Base-by-base conservation (phyloP, 495 filamentous ascomycete species). In the Letharia columbiana region DNA sequence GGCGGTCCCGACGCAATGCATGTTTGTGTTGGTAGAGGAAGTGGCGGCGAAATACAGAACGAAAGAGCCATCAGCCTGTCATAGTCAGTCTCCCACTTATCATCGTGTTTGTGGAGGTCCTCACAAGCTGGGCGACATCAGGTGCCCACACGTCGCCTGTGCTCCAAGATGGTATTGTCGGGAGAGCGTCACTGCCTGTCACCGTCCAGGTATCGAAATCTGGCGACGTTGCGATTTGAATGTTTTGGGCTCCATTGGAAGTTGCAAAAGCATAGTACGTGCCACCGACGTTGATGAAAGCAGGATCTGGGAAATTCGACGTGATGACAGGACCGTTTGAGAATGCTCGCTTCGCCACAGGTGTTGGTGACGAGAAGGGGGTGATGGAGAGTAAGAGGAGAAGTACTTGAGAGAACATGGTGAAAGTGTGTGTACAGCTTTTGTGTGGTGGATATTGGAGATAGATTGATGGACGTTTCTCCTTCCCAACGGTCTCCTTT, bases 1-100 rank as follows among this genome's bases (percentile, higher is more conserved):
- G 10, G 79, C 79, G 17, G 74, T 75, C 40, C 79, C 79, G 39
- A 82, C 67, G 63, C 79, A 81, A 66, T 82, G 79, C 54, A 75
- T 74, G 56, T 60, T 68, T 10, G 62, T 17, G 61, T 75, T 68
- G 9, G 69, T 45, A 7, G 65, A 68, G 10, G 71, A 54, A 6
- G 69, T 61, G 10, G 77, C 79, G 50, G 73, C 70, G 58, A 75
- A 80, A 68, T 82, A 81, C 70, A 80, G 72, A 28, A 80, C 72
- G 63, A 76, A 80, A 20, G 69, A 71, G 10, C 73, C 76, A 37
- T 75, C 71, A 40, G 72, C 71, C 52, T 56, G 31, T 33, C 13
- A 1, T 2, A 3, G 28, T 56, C 13, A 56, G 28, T 37, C 52
- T 33, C 8, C 31, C 12, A 5, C 50, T 54, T 31, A 15, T 4